Evolutionary conservation across 306 rosid species (phyloP), one percentile per base, ranked within the genome.

Genomic region (Bauhinia variegata): DNA sequence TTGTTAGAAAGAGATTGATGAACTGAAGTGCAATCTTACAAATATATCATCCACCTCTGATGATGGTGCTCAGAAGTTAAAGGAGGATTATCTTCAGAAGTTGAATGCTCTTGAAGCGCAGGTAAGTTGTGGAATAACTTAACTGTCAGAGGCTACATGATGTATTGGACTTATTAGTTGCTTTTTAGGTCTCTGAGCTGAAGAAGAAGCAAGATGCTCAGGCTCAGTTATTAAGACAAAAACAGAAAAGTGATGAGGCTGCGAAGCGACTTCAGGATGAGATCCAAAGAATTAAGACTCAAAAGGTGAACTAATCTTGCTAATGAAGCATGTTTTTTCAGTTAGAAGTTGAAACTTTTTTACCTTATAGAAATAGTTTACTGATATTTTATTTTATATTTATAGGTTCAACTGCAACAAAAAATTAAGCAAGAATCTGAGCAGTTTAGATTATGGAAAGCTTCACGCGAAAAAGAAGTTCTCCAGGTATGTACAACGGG

Each of bases 401-500:
- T 49, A n/a, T n/a, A 90, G 99, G 99, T 95, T 71, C 97, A 95
- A 82, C 84, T 95, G 56, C 99, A 95, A 66, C 91, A 95, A 63
- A 95, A 95, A 78, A 95, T 95, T 74, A 95, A 95, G 78, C 99
- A 95, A 44, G 99, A 95, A 77, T 86, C 97, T 14, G 97, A 95
- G 83, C 99, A 95, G 50, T 95, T 90, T 80, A 88, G 99, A 72
- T 70, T 63, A 78, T 95, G 99, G 99, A 95, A 95, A 77, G 92
- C 96, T 60, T 88, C 84, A 15, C 84, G 99, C 1, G 97, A 90
- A 68, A 95, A 95, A 77, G 99, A 95, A 88, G 96, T 95, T 65
- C 96, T 90, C 38, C 99, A 95, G 97, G 99, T 95, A 87, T 69
- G 48, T 39, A 15, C 43, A 52, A 33, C 47, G 2, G 9, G 14